These are phyloP conservation scores for Beauveria asiatica DNA, from an alignment of 2,329 filamentous ascomycete species.

Conservation along the genomic window DNA sequence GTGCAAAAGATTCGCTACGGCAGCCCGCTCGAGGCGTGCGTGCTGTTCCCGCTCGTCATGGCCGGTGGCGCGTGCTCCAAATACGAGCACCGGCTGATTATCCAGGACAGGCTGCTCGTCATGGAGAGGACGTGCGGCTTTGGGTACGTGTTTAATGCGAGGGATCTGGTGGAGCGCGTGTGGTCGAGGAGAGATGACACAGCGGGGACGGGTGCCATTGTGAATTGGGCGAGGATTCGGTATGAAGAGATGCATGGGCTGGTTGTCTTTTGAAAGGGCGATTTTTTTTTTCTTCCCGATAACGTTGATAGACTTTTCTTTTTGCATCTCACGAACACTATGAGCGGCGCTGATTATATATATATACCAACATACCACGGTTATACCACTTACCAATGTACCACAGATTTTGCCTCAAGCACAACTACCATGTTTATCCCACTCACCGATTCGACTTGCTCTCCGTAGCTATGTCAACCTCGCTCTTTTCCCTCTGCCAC, in stretches of 20 bases:
- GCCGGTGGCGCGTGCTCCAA: constrained; percentile 29
- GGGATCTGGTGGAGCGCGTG: constrained; percentile 31
- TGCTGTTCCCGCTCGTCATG: constrained; percentile 34
- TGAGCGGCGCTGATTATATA: too few relatives aligned
- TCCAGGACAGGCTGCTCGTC: constrained; percentile 32
- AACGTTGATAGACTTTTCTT: not conserved
- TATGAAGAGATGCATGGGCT: constrained; percentile 29
- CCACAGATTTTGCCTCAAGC: too few relatives aligned
- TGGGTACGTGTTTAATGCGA: constrained; percentile 31
- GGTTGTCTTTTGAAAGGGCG: constrained; percentile 21
- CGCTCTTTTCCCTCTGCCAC: not conserved
- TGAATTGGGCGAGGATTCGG: constrained; percentile 28
- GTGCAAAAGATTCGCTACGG: constrained; percentile 32
- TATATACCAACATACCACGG: too few relatives aligned
- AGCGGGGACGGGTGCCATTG: constrained; percentile 19
- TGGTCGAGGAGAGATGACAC: constrained; percentile 26
- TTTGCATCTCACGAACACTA: not conserved
- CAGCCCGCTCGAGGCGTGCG: constrained; percentile 30
- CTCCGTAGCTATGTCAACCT: too few relatives aligned
- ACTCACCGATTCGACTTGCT: too few relatives aligned
- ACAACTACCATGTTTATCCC: not conserved
- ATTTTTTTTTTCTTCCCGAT: not conserved
- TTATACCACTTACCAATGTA: too few relatives aligned
- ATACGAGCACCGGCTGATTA: constrained; percentile 28
- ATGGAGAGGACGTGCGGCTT: constrained; percentile 37